These are phyloP conservation scores for Cotoneaster glaucophyllus DNA, from an alignment of 306 rosid genomes.

Conservation along the genomic window DNA sequence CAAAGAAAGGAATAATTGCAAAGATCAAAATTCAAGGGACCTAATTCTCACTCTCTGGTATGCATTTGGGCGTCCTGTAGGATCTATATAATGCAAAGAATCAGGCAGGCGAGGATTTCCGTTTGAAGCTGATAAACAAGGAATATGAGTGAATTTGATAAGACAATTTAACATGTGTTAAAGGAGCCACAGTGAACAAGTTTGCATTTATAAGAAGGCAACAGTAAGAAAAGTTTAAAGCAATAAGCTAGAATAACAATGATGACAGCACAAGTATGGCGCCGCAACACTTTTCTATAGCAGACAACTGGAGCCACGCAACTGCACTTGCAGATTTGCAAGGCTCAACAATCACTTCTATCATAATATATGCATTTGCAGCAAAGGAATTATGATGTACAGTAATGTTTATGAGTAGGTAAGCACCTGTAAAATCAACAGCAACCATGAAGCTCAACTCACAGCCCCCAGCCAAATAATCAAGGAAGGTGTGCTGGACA, in stretches of 20 bases:
- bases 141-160: constrained; percentile 11
- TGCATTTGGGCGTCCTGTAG: constrained; percentile 89
- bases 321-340: background rate
- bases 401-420: background rate
- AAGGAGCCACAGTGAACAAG: background rate
- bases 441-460: constrained; percentile 96
- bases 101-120: constrained; percentile 99
- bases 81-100: constrained; percentile 98
- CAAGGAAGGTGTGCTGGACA: constrained; percentile 76
- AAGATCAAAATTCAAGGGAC: constrained; percentile 15
- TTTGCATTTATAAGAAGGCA: background rate
- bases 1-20: constrained; percentile 5
- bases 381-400: background rate
- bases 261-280: background rate
- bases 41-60: constrained; percentile 83
- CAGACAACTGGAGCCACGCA: background rate
- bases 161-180: background rate
- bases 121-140: constrained; percentile 80
- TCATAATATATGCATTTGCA: background rate
- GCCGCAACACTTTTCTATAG: background rate
- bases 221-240: background rate
- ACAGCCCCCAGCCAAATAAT: constrained; percentile 87
- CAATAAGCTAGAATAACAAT: background rate
- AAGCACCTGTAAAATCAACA: constrained; percentile 84
- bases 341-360: constrained; percentile 1